Evolutionary conservation across 768 basidiomycete species (phyloP).

Genomic region (Leccinum disarticulatum): DNA sequence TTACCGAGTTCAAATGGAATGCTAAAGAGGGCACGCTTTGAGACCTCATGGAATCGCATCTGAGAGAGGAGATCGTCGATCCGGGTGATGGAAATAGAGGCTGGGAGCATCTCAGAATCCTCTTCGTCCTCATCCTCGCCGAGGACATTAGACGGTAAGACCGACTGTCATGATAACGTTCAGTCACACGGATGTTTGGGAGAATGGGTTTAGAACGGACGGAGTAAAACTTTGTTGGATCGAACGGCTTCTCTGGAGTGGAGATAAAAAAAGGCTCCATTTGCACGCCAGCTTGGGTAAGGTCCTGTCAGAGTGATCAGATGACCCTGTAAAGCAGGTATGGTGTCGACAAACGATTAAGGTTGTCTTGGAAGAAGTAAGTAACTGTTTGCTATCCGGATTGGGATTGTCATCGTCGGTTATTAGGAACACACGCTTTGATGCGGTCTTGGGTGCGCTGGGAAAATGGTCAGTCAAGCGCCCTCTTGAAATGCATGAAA

Average conservation of each 20-base stretch:
- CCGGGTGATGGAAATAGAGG: conserved; percentile 73
- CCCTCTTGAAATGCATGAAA: conserved; percentile 16
- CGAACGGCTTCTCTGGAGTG: conserved; percentile 63
- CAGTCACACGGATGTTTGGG: conserved; percentile 2
- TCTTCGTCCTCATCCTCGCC: conserved; percentile 45
- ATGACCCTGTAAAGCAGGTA: not conserved
- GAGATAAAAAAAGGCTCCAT: conserved; percentile 92
- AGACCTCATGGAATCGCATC: conserved; percentile 79
- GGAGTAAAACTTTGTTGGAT: conserved; percentile 74
- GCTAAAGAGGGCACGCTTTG: conserved; percentile 81
- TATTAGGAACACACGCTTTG: conserved; percentile 91
- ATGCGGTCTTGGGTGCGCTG: conserved; percentile 83
- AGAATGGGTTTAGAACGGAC: conserved; percentile 40
- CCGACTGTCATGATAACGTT: conserved; percentile 42
- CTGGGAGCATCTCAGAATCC: conserved; percentile 55
- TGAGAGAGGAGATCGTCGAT: conserved; percentile 76
- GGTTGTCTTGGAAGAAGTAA: conserved; percentile 70
- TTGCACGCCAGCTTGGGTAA: conserved; percentile 73
- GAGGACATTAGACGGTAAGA: conserved; percentile 54
- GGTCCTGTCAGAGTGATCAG: conserved; percentile 52
- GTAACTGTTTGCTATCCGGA: conserved; percentile 54
- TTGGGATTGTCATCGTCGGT: conserved; percentile 66
- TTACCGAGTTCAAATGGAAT: conserved; percentile 79
- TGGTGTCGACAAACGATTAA: conserved; percentile 48
- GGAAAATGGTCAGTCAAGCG: not conserved